Evolutionary conservation across 1,139 yeast genomes (phyloP).

Genomic region (Yamadazyma dendronema): DNA sequence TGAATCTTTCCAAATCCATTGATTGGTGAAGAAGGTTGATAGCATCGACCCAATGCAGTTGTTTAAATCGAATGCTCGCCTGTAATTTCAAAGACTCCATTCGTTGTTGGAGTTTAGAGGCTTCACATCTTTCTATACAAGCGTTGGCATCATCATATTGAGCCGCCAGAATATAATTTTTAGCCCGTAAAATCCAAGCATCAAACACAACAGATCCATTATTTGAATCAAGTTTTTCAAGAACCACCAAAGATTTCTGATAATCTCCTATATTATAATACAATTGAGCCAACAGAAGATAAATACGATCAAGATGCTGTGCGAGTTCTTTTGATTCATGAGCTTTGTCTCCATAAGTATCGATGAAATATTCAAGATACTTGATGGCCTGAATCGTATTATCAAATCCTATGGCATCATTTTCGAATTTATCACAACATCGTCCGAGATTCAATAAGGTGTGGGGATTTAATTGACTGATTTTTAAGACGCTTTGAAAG

Average conservation of each 20-base stretch:
- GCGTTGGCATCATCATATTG: conserved; percentile 3
- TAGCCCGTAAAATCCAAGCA: conserved; percentile 1
- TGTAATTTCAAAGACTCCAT: neutral
- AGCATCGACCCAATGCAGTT: neutral
- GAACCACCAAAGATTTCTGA: conserved; percentile 3
- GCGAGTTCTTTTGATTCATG: neutral
- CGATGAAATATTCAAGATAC: conserved; percentile 6
- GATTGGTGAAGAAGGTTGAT: conserved; percentile 2
- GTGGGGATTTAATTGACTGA: conserved; percentile 3
- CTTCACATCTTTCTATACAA: conserved; percentile 1
- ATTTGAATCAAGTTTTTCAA: neutral
- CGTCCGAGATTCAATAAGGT: conserved; percentile 4
- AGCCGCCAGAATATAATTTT: neutral
- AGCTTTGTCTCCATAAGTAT: neutral
- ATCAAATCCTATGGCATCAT: conserved; percentile 6
- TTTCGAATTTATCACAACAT: conserved; percentile 8
- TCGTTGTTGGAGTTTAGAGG: neutral
- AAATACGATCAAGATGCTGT: neutral
- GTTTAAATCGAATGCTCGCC: conserved; percentile 1
- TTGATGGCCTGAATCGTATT: conserved; percentile 7
- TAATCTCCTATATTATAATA: conserved; percentile 5
- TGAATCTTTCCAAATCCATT: conserved; percentile 3
- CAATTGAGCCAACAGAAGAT: conserved; percentile 4
- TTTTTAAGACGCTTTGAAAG: conserved; percentile 8
- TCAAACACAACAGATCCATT: neutral